Conservation (phyloP, 768 basidiomycete species). For the Scleroderma citrinum region DNA sequence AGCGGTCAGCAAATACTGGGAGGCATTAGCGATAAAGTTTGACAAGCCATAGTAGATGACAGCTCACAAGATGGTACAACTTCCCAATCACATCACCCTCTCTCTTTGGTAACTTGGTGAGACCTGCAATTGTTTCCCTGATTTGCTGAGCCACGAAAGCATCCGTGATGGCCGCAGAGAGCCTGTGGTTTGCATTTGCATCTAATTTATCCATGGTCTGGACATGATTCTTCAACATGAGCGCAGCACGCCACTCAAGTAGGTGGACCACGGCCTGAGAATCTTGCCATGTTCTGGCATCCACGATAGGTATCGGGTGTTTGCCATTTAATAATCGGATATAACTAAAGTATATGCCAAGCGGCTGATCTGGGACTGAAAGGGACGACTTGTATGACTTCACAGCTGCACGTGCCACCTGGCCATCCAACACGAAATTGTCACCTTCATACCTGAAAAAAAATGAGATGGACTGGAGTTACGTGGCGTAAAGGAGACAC, state of each 20-base stretch:
- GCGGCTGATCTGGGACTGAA: slow-evolving; percentile 2
- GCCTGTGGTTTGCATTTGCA: slow-evolving; percentile 49
- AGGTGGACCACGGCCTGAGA: slow-evolving; percentile 38
- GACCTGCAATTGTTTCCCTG: slow-evolving; percentile 37
- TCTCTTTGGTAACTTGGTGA: slow-evolving; percentile 16
- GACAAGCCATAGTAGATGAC: slow-evolving; percentile 4
- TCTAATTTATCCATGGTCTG: slow-evolving; percentile 39
- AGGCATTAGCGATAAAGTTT: background rate
- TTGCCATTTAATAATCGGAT: slow-evolving; percentile 43
- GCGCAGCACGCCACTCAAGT: slow-evolving; percentile 62
- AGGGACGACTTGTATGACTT: slow-evolving; percentile 52
- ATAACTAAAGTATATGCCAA: slow-evolving; percentile 31
- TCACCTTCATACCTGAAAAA: slow-evolving; percentile 64
- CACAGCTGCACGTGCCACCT: slow-evolving; percentile 66
- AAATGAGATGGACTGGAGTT: background rate
- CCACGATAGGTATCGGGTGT: slow-evolving; percentile 14
- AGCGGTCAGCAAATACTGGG: slow-evolving; percentile 55
- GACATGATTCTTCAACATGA: slow-evolving; percentile 40
- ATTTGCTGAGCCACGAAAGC: slow-evolving; percentile 60
- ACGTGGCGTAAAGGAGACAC: slow-evolving; percentile 14
- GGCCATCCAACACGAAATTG: slow-evolving; percentile 70
- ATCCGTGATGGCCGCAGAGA: slow-evolving; percentile 60
- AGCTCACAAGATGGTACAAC: slow-evolving; percentile 22
- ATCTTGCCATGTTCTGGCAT: slow-evolving; percentile 31
- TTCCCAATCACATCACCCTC: slow-evolving; percentile 17